Evolutionary conservation across 768 basidiomycete species (phyloP), one percentile per base, ranked within the genome.

Genomic region (Austroboletus festivus): DNA sequence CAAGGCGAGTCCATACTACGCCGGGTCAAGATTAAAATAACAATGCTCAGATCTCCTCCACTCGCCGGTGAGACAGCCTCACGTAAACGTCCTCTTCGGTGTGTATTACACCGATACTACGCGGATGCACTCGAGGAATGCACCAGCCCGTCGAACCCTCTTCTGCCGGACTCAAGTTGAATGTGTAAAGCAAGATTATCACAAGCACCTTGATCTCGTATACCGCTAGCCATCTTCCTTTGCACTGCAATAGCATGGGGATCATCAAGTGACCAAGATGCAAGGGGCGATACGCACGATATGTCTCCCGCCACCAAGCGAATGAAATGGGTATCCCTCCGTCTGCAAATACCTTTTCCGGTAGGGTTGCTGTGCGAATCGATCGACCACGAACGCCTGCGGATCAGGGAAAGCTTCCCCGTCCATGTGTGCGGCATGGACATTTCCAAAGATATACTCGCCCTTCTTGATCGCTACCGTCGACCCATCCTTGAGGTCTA

Each of bases 151-250:
- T n/a, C 0, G 46, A 31, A 7, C 12, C 24, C 7, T 48, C 44
- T 6, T 0, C 35, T 3, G 23, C 11, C 0, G 51, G 55, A 26
- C n/a, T 40, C 19, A 62, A 40, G 20, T 62, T 44, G 10, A 61
- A 61, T 24, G 2, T 31, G n/a, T 35, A 34, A 4, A 61, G 37
- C 20, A 63, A 38, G 28, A 63, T 57, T 3, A 61, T 42, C 26
- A 48, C 10, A 10, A 51, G 31, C 9, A 46, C 39, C 39, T 63
- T 61, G 0, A 64, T 61, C 18, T 57, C 46, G 47, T 63, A 62
- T 7, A 62, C 10, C 0, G 60, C 52, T 7, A 63, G 24, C 61
- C 58, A 61, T 34, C 61, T 46, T 12, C 60, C 60, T 16, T 62
- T 62, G 52, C 58, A 62, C 60, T 62, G 9, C 1, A 0, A 16